Evolutionary conservation across 2,329 filamentous ascomycete species (phyloP).

Genomic region (Venturia pyrina): DNA sequence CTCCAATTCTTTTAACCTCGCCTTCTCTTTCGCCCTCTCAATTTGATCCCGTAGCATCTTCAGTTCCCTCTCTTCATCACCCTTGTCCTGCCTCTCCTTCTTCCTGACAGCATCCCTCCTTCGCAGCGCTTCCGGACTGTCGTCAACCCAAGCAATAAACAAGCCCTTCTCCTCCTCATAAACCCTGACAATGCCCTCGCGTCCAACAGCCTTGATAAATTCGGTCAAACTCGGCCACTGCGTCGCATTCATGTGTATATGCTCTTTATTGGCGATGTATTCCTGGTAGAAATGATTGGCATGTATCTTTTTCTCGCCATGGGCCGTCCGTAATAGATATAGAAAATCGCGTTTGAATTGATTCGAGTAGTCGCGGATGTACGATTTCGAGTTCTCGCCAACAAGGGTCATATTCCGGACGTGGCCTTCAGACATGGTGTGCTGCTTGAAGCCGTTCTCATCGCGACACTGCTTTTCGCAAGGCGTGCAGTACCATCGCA

Average conservation of each 20-base stretch:
- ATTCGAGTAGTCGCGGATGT: slow-evolving; percentile 70
- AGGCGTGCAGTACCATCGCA: slow-evolving; percentile 82
- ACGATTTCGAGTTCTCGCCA: slow-evolving; percentile 76
- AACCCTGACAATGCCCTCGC: slow-evolving; percentile 79
- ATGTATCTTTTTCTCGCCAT: slow-evolving; percentile 82
- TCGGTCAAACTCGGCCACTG: slow-evolving; percentile 82
- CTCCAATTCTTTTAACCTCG: slow-evolving; percentile 31
- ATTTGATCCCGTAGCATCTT: slow-evolving; percentile 77
- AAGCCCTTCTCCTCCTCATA: slow-evolving; percentile 73
- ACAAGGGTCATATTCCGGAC: slow-evolving; percentile 83
- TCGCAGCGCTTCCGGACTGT: slow-evolving; percentile 73
- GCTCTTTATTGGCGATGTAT: slow-evolving; percentile 65
- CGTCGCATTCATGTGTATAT: slow-evolving; percentile 90
- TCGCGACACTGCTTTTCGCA: slow-evolving; percentile 72
- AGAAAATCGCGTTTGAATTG: slow-evolving; percentile 78
- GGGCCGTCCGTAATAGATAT: slow-evolving; percentile 64
- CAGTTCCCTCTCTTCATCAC: slow-evolving; percentile 84
- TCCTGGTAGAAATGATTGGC: slow-evolving; percentile 94
- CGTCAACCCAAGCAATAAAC: slow-evolving; percentile 84
- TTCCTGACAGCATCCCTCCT: slow-evolving; percentile 70
- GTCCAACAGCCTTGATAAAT: slow-evolving; percentile 76
- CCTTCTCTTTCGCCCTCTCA: slow-evolving; percentile 39
- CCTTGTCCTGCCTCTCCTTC: slow-evolving; percentile 79
- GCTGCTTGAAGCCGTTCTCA: slow-evolving; percentile 64
- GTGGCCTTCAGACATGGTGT: slow-evolving; percentile 75